These are phyloP conservation scores for Seiridium unicorne DNA, from an alignment of 2,329 filamentous ascomycete genomes.

Conservation along the genomic window DNA sequence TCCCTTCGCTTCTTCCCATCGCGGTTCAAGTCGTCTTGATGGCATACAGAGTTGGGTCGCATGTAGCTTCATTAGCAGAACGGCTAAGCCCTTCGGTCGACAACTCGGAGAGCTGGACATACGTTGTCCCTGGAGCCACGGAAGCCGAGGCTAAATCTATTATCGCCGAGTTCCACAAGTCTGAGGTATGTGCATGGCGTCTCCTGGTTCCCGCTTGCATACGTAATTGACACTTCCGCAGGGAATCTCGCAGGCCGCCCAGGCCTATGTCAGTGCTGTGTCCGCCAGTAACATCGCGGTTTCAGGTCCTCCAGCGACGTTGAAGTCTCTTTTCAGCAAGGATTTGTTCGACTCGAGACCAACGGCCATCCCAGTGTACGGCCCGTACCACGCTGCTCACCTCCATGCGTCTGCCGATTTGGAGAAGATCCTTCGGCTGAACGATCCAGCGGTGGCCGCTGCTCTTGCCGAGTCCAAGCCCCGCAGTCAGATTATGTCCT, in stretches of 20 bases:
- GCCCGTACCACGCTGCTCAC: slow-evolving; percentile 56
- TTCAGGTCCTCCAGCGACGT: slow-evolving; percentile 51
- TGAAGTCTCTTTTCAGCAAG: slow-evolving; percentile 41
- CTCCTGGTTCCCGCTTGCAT: neutral
- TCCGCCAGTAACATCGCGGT: slow-evolving; percentile 48
- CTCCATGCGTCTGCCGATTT: slow-evolving; percentile 45
- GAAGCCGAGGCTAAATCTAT: slow-evolving; percentile 49
- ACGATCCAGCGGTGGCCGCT: slow-evolving; percentile 35
- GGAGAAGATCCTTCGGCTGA: slow-evolving; percentile 42
- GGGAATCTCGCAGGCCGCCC: slow-evolving; percentile 41
- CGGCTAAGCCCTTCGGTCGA: slow-evolving; percentile 36
- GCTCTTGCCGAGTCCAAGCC: slow-evolving; percentile 41
- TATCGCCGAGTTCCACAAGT: slow-evolving; percentile 56
- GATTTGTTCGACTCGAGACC: slow-evolving; percentile 38
- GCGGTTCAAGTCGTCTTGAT: slow-evolving; percentile 64
- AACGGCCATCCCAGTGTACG: slow-evolving; percentile 52
- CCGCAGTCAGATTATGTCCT: slow-evolving; percentile 49
- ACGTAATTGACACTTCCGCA: slow-evolving; percentile 15
- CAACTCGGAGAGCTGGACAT: slow-evolving; percentile 64
- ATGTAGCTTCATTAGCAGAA: slow-evolving; percentile 51
- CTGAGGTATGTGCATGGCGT: slow-evolving; percentile 38
- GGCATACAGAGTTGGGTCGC: slow-evolving; percentile 62
- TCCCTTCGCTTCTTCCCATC: slow-evolving; percentile 60
- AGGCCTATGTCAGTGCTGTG: slow-evolving; percentile 54
- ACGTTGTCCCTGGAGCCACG: slow-evolving; percentile 57